Percentiles rank a stretch among this genome's conserved stretches.
These are phyloP conservation scores for Globisporangium polare DNA, from an alignment of 352 stramenopile species.

Conservation along the genomic window DNA sequence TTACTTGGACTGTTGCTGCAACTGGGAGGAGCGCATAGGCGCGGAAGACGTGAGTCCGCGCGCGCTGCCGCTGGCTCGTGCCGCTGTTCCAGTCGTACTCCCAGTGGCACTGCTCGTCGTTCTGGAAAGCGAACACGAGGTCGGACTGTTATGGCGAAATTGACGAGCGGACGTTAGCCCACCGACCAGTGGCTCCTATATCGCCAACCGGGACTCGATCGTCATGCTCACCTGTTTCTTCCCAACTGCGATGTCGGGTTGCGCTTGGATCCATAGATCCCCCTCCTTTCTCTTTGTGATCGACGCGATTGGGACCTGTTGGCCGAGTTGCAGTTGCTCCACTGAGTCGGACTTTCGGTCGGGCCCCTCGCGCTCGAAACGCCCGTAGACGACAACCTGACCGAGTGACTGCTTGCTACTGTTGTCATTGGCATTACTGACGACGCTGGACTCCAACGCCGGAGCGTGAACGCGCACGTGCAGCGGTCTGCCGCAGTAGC, in stretches of 20 bases:
- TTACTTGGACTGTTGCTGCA: not conserved
- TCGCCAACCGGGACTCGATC: too few species aligned
- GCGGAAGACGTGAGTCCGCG: constrained; percentile 35
- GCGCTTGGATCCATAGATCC: constrained; percentile 1
- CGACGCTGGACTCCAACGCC: not conserved
- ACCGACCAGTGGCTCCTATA: too few species aligned
- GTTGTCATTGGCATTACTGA: not conserved
- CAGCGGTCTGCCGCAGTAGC: constrained; percentile 46
- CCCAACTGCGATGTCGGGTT: not conserved
- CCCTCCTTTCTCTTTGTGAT: constrained; percentile 13
- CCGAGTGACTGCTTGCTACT: not conserved
- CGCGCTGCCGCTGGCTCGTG: constrained; percentile 40
- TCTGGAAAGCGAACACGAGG: constrained; percentile 20
- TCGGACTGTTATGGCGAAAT: not conserved
- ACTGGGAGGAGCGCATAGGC: constrained; percentile 29
- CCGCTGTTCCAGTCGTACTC: constrained; percentile 60
- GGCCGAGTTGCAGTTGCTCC: constrained; percentile 11
- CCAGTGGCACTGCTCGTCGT: constrained; percentile 42
- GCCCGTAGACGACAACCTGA: constrained; percentile 25
- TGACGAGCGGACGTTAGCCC: too few species aligned
- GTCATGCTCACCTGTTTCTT: constrained; percentile 21
- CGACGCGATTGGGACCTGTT: constrained; percentile 13
- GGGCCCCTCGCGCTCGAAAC: constrained; percentile 29
- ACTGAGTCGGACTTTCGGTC: constrained; percentile 21
- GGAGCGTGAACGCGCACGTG: constrained; percentile 21